Evolutionary conservation across 2,329 filamentous ascomycete species (phyloP), one percentile per base, ranked within the genome.

Genomic region (Hirsutella minnesotensis): DNA sequence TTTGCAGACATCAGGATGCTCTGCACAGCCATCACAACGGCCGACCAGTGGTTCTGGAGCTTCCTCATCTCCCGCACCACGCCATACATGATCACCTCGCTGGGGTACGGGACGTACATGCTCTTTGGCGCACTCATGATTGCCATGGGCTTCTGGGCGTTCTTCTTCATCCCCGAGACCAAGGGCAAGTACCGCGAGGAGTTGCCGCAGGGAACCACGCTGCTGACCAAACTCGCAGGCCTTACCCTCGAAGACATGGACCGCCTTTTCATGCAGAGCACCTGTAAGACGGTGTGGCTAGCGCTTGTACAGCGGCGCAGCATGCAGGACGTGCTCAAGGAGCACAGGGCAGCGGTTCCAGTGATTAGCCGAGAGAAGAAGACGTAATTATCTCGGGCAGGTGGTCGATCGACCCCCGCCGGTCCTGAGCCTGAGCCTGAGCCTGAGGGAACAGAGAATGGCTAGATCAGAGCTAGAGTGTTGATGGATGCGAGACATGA

Each of bases 81-180:
- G 0, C 64, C 63, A 0, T 64, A 65, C 44, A 67, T 67, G 65
- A 60, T 66, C 15, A 61, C 56, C 1, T 53, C 55, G 4, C 53
- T 67, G 1, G 60, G 61, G 1, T 74, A 70, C 47, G 72, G 8
- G n/a, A 69, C 70, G 0, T 75, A 72, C 52, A 69, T 75, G 44
- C 67, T 75, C 56, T 75, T 75, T 47, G 70, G 66, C 3, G 56
- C 62, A 0, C 58, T 71, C 22, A 43, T 71, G 39, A 57, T 72
- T 15, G 47, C 60, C 22, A 66, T 69, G 48, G 61, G 67, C 9
- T 51, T 70, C 36, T 75, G 68, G 54, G 62, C 69, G 3, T 65
- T 64, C 43, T 70, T 72, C 56, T 68, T 69, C 39, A 59, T 74
- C 0, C 71, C 71, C 1, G 70, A 74, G 50, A 74, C 70, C 3